These are phyloP conservation scores for Blastocystis sp. DNA, from an alignment of 352 stramenopile species.

Conservation along the genomic window DNA sequence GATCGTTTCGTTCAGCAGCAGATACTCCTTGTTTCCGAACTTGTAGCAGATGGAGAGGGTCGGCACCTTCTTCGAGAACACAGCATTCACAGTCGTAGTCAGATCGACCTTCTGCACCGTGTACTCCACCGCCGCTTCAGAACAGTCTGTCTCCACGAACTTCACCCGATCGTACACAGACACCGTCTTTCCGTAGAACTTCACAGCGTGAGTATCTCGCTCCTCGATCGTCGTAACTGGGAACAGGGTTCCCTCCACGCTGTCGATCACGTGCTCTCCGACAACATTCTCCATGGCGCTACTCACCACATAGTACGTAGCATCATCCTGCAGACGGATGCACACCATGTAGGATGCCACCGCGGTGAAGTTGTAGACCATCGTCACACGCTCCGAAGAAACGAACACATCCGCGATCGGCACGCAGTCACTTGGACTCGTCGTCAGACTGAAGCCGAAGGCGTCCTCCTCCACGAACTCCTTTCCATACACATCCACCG, in stretches of 20 bases:
- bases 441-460: not conserved
- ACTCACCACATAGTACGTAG: not conserved
- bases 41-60: constrained; percentile 47
- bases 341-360: not conserved
- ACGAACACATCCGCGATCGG: not conserved
- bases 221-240: constrained; percentile 45
- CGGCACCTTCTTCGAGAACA: constrained; percentile 50
- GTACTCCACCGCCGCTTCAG: constrained; percentile 9
- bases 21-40: not conserved
- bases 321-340: not conserved
- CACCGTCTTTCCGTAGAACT: constrained; percentile 27
- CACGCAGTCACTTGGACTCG: not conserved
- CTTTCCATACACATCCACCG: not conserved
- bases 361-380: not conserved
- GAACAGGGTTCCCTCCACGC: constrained; percentile 4
- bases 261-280: not conserved
- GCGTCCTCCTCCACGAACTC: not conserved
- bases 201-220: constrained; percentile 9
- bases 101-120: not conserved
- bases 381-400: not conserved
- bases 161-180: constrained; percentile 4
- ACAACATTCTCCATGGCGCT: not conserved
- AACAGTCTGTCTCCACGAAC: constrained; percentile 22
- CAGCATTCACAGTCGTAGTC: not conserved
- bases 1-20: constrained; percentile 11